Percentiles rank a stretch among this genome's conserved stretches.
Evolutionary conservation across 768 basidiomycete genomes (phyloP).

Genomic region (Phallus indusiatus): DNA sequence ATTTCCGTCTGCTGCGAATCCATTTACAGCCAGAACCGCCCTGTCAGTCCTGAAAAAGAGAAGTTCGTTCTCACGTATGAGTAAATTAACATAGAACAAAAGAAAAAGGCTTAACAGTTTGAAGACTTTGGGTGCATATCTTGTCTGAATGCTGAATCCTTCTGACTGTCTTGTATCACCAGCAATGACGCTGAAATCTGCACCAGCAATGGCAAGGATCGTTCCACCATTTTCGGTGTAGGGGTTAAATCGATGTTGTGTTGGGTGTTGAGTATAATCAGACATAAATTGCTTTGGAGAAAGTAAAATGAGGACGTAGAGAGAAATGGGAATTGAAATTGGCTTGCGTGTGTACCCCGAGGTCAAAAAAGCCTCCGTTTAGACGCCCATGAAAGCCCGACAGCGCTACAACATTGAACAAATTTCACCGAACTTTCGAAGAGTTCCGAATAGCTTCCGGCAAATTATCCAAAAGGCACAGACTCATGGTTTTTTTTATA

Average conservation of each 20-base stretch:
- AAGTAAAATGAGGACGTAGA: not conserved
- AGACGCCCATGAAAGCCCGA: not conserved
- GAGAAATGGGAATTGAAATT: not conserved
- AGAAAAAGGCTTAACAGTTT: slow-evolving; percentile 53
- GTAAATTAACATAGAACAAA: not conserved
- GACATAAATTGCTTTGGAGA: not conserved
- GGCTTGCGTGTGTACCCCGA: slow-evolving; percentile 3
- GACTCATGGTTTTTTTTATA: too few relatives aligned
- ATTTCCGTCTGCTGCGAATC: slow-evolving; percentile 95
- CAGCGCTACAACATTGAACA: not conserved
- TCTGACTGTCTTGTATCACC: slow-evolving; percentile 95
- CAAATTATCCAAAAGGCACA: too few relatives aligned
- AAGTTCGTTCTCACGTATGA: slow-evolving; percentile 6
- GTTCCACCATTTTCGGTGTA: slow-evolving; percentile 94
- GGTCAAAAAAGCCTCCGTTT: not conserved
- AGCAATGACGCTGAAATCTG: slow-evolving; percentile 89
- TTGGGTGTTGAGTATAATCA: slow-evolving; percentile 19
- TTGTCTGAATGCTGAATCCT: slow-evolving; percentile 96
- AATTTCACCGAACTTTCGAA: slow-evolving; percentile 5
- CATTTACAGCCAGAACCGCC: slow-evolving; percentile 90
- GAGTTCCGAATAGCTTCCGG: slow-evolving; percentile 4
- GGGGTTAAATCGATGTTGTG: slow-evolving; percentile 69
- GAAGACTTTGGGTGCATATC: slow-evolving; percentile 95
- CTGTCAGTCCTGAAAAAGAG: slow-evolving; percentile 64
- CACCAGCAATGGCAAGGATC: slow-evolving; percentile 93